A percentile compares a stretch with the other conserved stretches of the same genome.
These are phyloP conservation scores for Colletotrichum falcatum DNA, from an alignment of 2,329 filamentous ascomycete species.

Conservation along the genomic window DNA sequence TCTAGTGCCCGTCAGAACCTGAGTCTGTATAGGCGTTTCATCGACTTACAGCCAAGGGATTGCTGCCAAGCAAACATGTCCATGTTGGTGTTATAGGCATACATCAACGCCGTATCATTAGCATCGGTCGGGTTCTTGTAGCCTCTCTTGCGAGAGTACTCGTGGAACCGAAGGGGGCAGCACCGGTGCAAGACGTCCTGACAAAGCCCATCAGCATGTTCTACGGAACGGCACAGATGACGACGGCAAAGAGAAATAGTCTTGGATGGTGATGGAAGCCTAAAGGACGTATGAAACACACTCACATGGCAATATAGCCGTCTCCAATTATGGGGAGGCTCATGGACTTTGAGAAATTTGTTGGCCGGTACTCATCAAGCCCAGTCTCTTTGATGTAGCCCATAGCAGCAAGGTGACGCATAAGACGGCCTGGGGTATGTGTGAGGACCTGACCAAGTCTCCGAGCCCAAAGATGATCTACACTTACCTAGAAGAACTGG, in stretches of 20 bases:
- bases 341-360: slow-evolving; percentile 53
- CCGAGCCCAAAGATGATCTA: background rate
- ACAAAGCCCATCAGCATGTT: background rate
- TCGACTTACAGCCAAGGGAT: slow-evolving; percentile 31
- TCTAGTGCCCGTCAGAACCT: background rate
- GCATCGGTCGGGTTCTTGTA: slow-evolving; percentile 49
- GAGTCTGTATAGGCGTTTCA: background rate
- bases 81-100: slow-evolving; percentile 51
- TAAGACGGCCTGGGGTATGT: slow-evolving; percentile 44
- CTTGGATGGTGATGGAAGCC: background rate
- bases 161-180: slow-evolving; percentile 47
- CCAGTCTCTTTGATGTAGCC: slow-evolving; percentile 54
- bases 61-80: slow-evolving; percentile 53
- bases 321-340: slow-evolving; percentile 50
- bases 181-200: slow-evolving; percentile 34
- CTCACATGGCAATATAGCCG: slow-evolving; percentile 51
- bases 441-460: background rate
- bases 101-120: slow-evolving; percentile 48
- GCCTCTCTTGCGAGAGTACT: slow-evolving; percentile 46
- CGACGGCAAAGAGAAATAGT: background rate
- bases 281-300: background rate
- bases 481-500: slow-evolving; percentile 20
- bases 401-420: slow-evolving; percentile 54
- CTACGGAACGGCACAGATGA: background rate
- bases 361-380: slow-evolving; percentile 52